Conservation (phyloP, 192 early-diverging fungal species). For the Coemansia sp. region DNA sequence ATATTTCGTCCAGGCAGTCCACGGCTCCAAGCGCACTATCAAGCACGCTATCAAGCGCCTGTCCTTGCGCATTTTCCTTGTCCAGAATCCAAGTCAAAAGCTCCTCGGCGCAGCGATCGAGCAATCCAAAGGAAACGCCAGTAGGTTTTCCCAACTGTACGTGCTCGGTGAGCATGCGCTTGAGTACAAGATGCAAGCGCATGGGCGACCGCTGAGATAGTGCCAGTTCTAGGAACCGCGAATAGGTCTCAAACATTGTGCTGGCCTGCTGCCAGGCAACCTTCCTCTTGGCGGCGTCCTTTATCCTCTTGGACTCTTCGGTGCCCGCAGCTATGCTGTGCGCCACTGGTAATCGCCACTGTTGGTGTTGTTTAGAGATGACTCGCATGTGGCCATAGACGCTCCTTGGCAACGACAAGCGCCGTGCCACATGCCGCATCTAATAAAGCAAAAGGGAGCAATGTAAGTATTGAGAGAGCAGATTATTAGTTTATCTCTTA, state of each 20-base stretch:
- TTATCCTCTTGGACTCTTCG: constrained; percentile 3
- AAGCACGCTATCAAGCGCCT: background rate
- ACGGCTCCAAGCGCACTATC: constrained; percentile 1
- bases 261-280: constrained; percentile 29
- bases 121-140: background rate
- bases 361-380: background rate
- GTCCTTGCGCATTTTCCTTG: background rate
- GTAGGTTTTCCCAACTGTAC: constrained; percentile 8
- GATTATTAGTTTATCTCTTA: background rate
- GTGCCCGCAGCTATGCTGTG: constrained; percentile 5
- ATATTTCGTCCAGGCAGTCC: constrained; percentile 13
- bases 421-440: background rate
- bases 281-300: constrained; percentile 12
- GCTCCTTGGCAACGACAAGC: background rate
- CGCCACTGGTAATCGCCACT: background rate
- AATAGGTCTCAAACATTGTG: constrained; percentile 3
- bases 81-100: constrained; percentile 1
- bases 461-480: background rate
- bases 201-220: background rate
- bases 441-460: background rate
- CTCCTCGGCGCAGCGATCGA: constrained; percentile 10
- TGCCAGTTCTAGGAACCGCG: constrained; percentile 13
- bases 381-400: background rate
- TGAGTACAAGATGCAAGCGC: constrained; percentile 11
- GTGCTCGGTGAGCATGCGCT: constrained; percentile 18